phyloP scores from a whole-genome alignment of 2,329 filamentous ascomycete genomes.

The Shiraia bambusicola region DNA sequence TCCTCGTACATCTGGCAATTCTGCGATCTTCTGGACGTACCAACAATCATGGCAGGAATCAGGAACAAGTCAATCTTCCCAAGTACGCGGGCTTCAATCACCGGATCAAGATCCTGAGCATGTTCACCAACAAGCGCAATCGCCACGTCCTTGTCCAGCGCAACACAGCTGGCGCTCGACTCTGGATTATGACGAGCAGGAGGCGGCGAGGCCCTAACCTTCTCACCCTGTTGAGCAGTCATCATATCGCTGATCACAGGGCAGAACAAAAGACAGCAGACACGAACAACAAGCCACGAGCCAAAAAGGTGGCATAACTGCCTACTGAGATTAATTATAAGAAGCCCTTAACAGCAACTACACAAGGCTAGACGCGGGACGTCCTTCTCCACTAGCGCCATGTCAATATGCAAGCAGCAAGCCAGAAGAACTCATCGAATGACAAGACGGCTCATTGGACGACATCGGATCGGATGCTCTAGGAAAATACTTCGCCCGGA shows the following conservation, averaged over 20 bases:
- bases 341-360: slow-evolving; percentile 11
- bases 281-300: background rate
- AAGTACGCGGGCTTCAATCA: slow-evolving; percentile 58
- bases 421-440: background rate
- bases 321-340: background rate
- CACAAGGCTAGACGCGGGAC: slow-evolving; percentile 17
- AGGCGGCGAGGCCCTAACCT: slow-evolving; percentile 13
- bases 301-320: background rate
- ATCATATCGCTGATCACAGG: slow-evolving; percentile 1
- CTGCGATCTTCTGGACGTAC: slow-evolving; percentile 18
- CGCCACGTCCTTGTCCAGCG: slow-evolving; percentile 56
- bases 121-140: slow-evolving; percentile 62
- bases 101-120: slow-evolving; percentile 56
- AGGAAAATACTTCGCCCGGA: too few relatives aligned
- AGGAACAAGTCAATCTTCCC: slow-evolving; percentile 68
- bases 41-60: slow-evolving; percentile 63
- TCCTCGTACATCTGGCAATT: background rate
- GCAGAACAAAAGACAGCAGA: background rate
- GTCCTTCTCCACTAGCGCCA: slow-evolving; percentile 18
- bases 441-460: background rate
- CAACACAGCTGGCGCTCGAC: slow-evolving; percentile 19
- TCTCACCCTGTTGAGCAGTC: slow-evolving; percentile 13
- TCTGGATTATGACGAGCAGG: slow-evolving; percentile 11
- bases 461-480: too few relatives aligned
- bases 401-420: slow-evolving; percentile 5